These are phyloP conservation scores for Pseudisothecium myosuroides DNA, from an alignment of 225 moss, liverwort and hornwort species.

Conservation along the genomic window DNA sequence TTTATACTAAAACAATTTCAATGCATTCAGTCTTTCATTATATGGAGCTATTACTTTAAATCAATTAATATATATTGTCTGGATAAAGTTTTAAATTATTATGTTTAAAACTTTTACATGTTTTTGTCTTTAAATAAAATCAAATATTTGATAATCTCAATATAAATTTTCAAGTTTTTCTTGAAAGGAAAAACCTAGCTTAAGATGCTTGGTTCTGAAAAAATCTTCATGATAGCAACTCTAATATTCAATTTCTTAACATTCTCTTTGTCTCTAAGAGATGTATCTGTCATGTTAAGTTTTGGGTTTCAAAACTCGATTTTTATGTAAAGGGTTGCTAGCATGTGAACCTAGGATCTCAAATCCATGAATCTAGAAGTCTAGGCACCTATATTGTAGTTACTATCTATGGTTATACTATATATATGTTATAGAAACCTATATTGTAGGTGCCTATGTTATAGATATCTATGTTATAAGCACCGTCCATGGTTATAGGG, in stretches of 20 bases:
- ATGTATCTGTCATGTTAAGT: neutral
- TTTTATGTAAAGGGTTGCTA: too few relatives aligned
- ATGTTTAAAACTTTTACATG: neutral
- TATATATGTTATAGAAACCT: too few relatives aligned
- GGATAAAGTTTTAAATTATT: neutral
- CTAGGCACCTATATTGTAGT: too few relatives aligned
- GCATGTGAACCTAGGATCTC: too few relatives aligned
- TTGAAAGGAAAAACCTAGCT: fast-evolving
- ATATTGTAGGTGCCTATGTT: too few relatives aligned
- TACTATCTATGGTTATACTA: too few relatives aligned
- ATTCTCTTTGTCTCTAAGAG: neutral
- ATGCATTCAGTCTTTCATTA: neutral
- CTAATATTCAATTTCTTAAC: neutral
- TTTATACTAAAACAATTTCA: neutral
- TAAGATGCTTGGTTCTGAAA: fast-evolving
- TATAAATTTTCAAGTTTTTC: neutral
- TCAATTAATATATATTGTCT: neutral
- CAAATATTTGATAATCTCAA: neutral
- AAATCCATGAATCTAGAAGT: too few relatives aligned
- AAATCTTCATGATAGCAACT: fast-evolving
- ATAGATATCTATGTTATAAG: too few relatives aligned
- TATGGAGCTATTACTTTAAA: neutral
- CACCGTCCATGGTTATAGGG: too few relatives aligned
- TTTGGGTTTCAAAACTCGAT: neutral
- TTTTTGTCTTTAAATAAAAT: neutral